A percentile compares a stretch with the other conserved stretches of the same genome.
Conservation (phyloP, 1,284 basidiomycete genomes). For the Moesziomyces sp. region DNA sequence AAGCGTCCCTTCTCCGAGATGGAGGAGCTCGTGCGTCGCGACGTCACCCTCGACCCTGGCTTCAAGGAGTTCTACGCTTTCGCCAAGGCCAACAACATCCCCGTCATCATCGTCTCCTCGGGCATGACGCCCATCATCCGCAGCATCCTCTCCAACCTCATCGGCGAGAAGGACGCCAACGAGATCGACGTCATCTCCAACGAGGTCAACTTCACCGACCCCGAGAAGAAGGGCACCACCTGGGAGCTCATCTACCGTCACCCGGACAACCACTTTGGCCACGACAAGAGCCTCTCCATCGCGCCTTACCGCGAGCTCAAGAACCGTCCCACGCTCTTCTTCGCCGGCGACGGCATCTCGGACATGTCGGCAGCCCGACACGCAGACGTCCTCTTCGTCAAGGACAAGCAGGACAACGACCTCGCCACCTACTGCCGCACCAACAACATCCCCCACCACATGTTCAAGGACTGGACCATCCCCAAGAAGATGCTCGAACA, state of each 20-base stretch:
- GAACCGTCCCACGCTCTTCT: slow-evolving; percentile 64
- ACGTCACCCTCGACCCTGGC: slow-evolving; percentile 65
- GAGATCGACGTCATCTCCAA: slow-evolving; percentile 67
- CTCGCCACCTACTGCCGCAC: slow-evolving; percentile 63
- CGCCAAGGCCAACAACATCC: slow-evolving; percentile 64
- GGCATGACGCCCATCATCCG: slow-evolving; percentile 67
- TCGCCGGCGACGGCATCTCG: slow-evolving; percentile 67
- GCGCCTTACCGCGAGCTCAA: slow-evolving; percentile 64
- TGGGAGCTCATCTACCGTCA: slow-evolving; percentile 67
- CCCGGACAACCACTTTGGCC: slow-evolving; percentile 66
- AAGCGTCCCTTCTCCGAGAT: slow-evolving; percentile 63
- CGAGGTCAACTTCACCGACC: slow-evolving; percentile 66
- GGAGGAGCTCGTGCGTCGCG: slow-evolving; percentile 63
- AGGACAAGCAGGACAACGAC: slow-evolving; percentile 68
- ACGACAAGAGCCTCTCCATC: slow-evolving; percentile 66
- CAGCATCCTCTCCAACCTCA: slow-evolving; percentile 64
- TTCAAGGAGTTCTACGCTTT: slow-evolving; percentile 68
- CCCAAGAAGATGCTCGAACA: slow-evolving; percentile 61
- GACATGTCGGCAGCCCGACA: slow-evolving; percentile 68
- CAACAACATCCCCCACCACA: slow-evolving; percentile 62
- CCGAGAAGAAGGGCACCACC: slow-evolving; percentile 60
- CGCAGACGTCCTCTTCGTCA: slow-evolving; percentile 67
- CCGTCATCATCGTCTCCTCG: slow-evolving; percentile 66
- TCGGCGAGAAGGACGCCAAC: slow-evolving; percentile 66
- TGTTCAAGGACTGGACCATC: slow-evolving; percentile 66